Evolutionary conservation across 192 early-diverging fungal genomes (phyloP).

Genomic region (Entomortierella lignicola): DNA sequence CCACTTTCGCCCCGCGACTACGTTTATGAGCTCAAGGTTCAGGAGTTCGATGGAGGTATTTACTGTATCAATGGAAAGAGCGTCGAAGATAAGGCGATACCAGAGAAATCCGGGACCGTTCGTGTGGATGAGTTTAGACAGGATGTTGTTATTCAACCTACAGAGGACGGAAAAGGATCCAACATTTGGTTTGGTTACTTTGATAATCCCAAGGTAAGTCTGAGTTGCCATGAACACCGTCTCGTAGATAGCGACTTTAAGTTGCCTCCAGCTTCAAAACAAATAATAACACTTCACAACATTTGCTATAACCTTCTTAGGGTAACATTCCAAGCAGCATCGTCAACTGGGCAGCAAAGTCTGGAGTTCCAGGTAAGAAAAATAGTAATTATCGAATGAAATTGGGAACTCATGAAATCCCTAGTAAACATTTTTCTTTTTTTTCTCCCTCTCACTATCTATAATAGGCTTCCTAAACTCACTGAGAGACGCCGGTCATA

Average conservation of each 20-base stretch:
- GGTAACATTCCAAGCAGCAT: constrained; percentile 45
- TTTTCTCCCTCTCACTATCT: not conserved
- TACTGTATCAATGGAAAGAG: constrained; percentile 47
- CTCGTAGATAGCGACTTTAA: too few relatives aligned
- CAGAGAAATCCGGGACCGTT: constrained; percentile 52
- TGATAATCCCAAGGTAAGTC: constrained; percentile 62
- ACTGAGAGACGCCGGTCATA: constrained; percentile 20
- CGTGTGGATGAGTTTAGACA: constrained; percentile 63
- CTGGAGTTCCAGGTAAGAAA: constrained; percentile 36
- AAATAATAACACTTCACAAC: not conserved
- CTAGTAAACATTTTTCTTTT: not conserved
- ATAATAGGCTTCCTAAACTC: constrained; percentile 34
- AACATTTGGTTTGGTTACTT: constrained; percentile 60
- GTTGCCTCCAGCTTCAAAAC: not conserved
- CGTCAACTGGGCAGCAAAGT: constrained; percentile 48
- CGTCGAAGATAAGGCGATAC: constrained; percentile 28
- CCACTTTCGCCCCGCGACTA: constrained; percentile 62
- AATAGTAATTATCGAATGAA: too few relatives aligned
- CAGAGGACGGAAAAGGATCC: constrained; percentile 52
- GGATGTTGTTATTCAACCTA: constrained; percentile 55
- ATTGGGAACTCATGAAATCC: too few relatives aligned
- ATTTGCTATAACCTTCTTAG: not conserved
- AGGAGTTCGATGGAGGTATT: constrained; percentile 26
- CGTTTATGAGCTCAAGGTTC: constrained; percentile 54
- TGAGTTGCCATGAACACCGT: too few relatives aligned